Percentiles rank a stretch among this genome's conserved stretches.
These are phyloP conservation scores for Leishmania tarentolae DNA, from an alignment of 208 protist genomes.

Conservation along the genomic window DNA sequence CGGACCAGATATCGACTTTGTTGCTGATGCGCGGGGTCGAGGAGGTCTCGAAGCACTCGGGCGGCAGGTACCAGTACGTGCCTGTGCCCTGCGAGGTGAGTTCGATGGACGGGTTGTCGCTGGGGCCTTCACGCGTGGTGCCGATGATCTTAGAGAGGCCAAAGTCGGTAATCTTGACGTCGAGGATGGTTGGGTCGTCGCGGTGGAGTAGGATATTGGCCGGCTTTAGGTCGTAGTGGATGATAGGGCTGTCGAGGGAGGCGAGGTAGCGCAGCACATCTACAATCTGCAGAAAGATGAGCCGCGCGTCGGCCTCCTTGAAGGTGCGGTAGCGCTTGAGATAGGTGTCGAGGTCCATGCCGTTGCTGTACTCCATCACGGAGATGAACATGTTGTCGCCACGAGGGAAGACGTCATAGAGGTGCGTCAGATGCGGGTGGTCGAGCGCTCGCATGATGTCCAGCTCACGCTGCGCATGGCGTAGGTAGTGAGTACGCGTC, in stretches of 20 bases:
- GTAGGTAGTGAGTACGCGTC: conserved; percentile 91
- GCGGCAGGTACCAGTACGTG: conserved; percentile 97
- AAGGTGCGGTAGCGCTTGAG: conserved; percentile 83
- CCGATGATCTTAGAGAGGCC: conserved; percentile 96
- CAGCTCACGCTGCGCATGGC: conserved; percentile 93
- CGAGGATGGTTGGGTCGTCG: conserved; percentile 56
- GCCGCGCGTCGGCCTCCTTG: conserved; percentile 87
- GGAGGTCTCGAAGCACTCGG: conserved; percentile 94
- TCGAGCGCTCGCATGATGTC: conserved; percentile 91
- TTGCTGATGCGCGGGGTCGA: conserved; percentile 80
- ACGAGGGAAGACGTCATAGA: conserved; percentile 90
- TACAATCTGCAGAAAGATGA: conserved; percentile 92
- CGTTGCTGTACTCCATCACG: conserved; percentile 95
- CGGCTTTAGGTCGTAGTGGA: conserved; percentile 84
- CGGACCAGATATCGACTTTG: conserved; percentile 94
- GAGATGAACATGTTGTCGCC: conserved; percentile 87
- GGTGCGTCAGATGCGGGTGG: conserved; percentile 83
- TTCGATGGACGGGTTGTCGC: conserved; percentile 89
- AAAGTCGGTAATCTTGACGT: conserved; percentile 98
- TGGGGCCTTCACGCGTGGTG: conserved; percentile 42
- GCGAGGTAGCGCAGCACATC: conserved; percentile 92
- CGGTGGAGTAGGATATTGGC: conserved; percentile 78
- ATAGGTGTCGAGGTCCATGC: conserved; percentile 91
- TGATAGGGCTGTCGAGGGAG: conserved; percentile 74
- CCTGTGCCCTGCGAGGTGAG: conserved; percentile 96